A percentile compares a stretch with the other conserved stretches of the same genome.
phyloP scores from a whole-genome alignment of 306 rosid species.

The Elaeagnus macrophylla region DNA sequence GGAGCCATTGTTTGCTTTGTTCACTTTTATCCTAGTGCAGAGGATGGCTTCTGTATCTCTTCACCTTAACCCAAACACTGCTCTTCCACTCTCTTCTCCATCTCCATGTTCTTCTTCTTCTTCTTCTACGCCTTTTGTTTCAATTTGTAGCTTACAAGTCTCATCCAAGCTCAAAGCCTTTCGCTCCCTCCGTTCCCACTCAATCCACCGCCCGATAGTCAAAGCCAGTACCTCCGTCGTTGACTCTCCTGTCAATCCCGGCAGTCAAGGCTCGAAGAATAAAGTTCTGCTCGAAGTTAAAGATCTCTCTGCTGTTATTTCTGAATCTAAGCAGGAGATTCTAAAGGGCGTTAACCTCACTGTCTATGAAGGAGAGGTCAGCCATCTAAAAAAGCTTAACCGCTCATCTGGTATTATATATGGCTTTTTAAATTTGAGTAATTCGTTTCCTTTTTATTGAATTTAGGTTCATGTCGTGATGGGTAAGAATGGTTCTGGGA shows the following conservation, averaged over 20 bases:
- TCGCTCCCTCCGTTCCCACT: conserved; percentile 16
- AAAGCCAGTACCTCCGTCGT: conserved; percentile 27
- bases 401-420: not conserved
- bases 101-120: conserved; percentile 7
- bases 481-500: conserved; percentile 96
- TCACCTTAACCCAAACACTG: not conserved
- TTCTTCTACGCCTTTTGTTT: conserved; percentile 2
- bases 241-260: conserved; percentile 16
- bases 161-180: conserved; percentile 16
- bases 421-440: not conserved
- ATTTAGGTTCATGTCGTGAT: conserved; percentile 75
- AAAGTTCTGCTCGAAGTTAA: conserved; percentile 55
- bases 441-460: not conserved
- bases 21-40: no score
- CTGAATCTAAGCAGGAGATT: conserved; percentile 51
- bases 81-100: conserved; percentile 1
- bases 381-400: not conserved
- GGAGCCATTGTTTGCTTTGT: no score
- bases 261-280: conserved; percentile 21
- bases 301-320: conserved; percentile 64
- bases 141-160: not conserved
- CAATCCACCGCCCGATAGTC: conserved; percentile 2
- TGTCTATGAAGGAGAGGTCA: conserved; percentile 65
- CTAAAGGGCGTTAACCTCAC: conserved; percentile 75
- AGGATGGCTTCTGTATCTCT: conserved; percentile 1